Evolutionary conservation across 352 stramenopile genomes (phyloP), one percentile per base, ranked within the genome.

Genomic region (Phytophthora capsici): DNA sequence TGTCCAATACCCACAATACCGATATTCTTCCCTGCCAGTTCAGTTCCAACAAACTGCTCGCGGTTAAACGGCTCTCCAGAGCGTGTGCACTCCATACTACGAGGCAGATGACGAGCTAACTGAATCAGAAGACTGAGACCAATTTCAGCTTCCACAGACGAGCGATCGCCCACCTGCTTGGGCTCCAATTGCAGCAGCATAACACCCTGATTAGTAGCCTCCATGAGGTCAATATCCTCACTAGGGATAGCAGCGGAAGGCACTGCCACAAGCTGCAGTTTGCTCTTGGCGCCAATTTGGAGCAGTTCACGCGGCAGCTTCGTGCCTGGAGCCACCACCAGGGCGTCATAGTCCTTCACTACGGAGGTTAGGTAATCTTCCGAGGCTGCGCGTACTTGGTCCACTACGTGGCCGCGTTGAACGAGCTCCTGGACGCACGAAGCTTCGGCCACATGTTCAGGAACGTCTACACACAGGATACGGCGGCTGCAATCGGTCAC

Each of bases 161-260:
- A 88, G 49, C 81, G 75, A 63, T 91, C 86, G 12, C 80, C 80
- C 19, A 86, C 68, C 53, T 93, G 84, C 55, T 90, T 93, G 36
- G 80, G 71, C 48, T 91, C 83, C 32, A 94, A 72, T 60, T 94
- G 82, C 59, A 93, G 73, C 59, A 94, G 57, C 75, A 94, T 71
- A 6, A 94, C 68, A 30, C 82, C 76, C 45, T 91, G 82, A 57
- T 79, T 88, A 20, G 86, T 94, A 17, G 86, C 86, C 28, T 90
- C 84, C 70, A 90, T 84, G 16, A 89, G 68, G 65, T 94, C 84
- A 41, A 94, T 73, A 40, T 81, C 64, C 41, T 75, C 74, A 52
- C 73, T 89, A 50, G 86, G 78, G 56, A 93, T 89, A 37, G 68
- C 57, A 30, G 79, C 74, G n/a, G 69, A 64, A 7, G 85, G 73